Conservation (phyloP, 176 grass and related monocot genomes). For the Oryza coarctata region DNA sequence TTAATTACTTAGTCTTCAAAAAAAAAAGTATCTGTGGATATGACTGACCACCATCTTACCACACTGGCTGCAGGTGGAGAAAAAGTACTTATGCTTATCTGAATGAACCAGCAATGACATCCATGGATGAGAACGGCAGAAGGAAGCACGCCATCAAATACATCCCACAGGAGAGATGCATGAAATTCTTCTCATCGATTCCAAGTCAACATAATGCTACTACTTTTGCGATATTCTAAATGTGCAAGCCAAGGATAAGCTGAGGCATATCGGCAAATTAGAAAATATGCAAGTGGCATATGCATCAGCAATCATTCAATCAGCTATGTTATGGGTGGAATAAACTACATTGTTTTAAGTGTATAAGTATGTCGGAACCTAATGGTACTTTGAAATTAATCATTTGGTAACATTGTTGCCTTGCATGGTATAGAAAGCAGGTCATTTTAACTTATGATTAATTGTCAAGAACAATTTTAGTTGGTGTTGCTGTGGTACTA, state of each 20-base stretch:
- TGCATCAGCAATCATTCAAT: conserved; percentile 24
- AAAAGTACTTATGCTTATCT: conserved; percentile 83
- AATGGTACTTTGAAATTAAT: conserved; percentile 15
- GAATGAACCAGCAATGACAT: conserved; percentile 63
- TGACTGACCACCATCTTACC: conserved; percentile 34
- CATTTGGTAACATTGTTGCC: neutral
- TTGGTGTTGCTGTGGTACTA: neutral
- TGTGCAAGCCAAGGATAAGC: conserved; percentile 14
- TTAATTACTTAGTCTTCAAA: conserved; percentile 3
- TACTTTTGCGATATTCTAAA: conserved; percentile 36
- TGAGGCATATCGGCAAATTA: neutral
- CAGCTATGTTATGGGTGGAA: conserved; percentile 19
- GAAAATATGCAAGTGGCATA: conserved; percentile 3
- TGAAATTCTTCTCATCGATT: conserved; percentile 16
- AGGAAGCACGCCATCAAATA: conserved; percentile 35
- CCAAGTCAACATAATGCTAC: neutral
- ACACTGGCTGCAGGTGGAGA: conserved; percentile 74
- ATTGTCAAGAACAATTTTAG: neutral
- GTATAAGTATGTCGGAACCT: neutral
- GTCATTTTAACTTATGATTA: neutral
- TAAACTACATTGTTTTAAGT: conserved; percentile 31
- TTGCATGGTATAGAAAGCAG: neutral
- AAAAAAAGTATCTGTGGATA: neutral
- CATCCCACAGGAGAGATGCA: conserved; percentile 48
- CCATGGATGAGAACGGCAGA: conserved; percentile 46